Base-by-base conservation (phyloP, 345 rosid species). In the Odontarrhena argentea region DNA sequence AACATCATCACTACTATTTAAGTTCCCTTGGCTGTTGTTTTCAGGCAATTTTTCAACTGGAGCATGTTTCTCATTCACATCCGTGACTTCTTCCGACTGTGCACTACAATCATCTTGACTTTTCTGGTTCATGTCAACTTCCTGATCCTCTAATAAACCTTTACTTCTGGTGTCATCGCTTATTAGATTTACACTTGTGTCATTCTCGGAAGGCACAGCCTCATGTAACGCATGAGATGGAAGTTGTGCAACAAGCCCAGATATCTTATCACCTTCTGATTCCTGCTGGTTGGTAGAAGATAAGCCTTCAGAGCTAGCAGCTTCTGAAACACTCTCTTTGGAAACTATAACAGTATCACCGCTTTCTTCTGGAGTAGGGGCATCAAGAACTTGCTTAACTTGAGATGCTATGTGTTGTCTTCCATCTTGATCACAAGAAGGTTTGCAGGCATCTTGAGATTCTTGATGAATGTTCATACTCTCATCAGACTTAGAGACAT, bases 261-360 rank as follows among this genome's bases (percentile, higher is more conserved):
- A 64, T 25, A 61, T 24, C 64, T 26, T 68, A 57, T 25, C 34
- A 62, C 53, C 62, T 51, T 78, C 67, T 42, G 78, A 15, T 47
- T 74, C 51, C 48, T 54, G 75, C 70, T 76, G 79, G 74, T 44
- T 65, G 49, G 75, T 52, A 67, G 67, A 79, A 58, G 59, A 42
- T 4, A 57, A 42, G 44, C 63, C 79, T 42, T 67, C 56, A 55
- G 63, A 56, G 34, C 55, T 65, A 68, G 58, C 63, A 6, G 69
- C 36, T 6, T 69, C 76, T 30, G 70, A 55, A 68, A 61, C 64
- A 15, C 14, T 60, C 24, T 73, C 76, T 45, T 74, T 55, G 26
- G 76, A 48, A 64, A 77, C 47, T 55, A 22, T 34, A 34, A 45
- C 56, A 60, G 36, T 63, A 67, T 67, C 68, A 46, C 59, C 55